Base-by-base conservation (phyloP, 306 rosid species). In the Quercus berberidifolia region DNA sequence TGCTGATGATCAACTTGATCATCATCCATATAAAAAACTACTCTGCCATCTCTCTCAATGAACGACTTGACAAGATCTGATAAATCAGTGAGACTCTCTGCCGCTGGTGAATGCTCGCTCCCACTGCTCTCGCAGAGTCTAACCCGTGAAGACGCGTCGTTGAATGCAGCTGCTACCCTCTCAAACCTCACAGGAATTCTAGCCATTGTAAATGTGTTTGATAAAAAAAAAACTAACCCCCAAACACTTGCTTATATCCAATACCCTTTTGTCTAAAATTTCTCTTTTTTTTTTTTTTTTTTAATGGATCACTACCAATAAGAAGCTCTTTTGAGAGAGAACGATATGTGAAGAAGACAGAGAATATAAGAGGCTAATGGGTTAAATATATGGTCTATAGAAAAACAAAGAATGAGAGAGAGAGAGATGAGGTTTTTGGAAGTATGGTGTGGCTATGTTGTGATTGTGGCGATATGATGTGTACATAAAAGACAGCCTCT, bases 21-120 rank as follows among this genome's bases (percentile, higher is more conserved):
- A 19, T 25, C 74, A 31, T 41, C 60, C 9, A 15, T 18, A 23
- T 5, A 9, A 71, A 19, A n/a, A 11, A 33, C 58, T 10, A 33
- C 58, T 7, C 68, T 38, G 31, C 79, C 88, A 5, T 68, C 90
- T 55, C 84, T 85, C 76, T 93, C 96, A 43, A 95, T 90, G 69
- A 91, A 95, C 12, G 99, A 95, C 5, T 90, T 80, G 11, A 93
- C 97, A 4, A 95, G 92, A 79, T 88, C 89, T 9, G 91, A 93
- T 71, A 93, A 86, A 69, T 92, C 91, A 1, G 83, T 33, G 1
- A 78, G 65, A 19, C 91, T 90, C 80, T 87, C 96, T 21, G 84
- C 54, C 0, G 54, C 17, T 49, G 46, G 87, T 43, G 93, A 93
- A 83, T 91, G 91, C 82, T 95, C 98, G 79, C 97, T 91, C 28